These are phyloP conservation scores for Circinella umbellata DNA, from an alignment of 371 early-diverging fungal genomes.

Conservation along the genomic window DNA sequence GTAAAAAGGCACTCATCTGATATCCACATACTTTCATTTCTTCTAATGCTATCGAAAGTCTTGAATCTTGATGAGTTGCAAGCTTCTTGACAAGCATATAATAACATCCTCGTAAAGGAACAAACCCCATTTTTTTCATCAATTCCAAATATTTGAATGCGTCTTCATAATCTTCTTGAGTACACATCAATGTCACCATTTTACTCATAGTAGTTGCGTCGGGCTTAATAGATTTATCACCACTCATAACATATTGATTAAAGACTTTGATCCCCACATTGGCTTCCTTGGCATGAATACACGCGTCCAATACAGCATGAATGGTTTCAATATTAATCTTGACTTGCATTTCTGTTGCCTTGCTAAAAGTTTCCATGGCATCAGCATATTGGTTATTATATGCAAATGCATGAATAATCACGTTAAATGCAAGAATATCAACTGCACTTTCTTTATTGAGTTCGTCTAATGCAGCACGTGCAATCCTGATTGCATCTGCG, in stretches of 20 bases:
- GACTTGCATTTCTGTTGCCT: conserved; percentile 39
- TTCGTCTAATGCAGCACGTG: conserved; percentile 44
- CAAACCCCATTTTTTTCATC: conserved; percentile 65
- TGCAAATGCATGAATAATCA: conserved; percentile 53
- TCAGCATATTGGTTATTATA: conserved; percentile 44
- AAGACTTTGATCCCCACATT: conserved; percentile 53
- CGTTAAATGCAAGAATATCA: conserved; percentile 63
- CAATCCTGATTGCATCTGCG: conserved; percentile 38
- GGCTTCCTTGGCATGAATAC: conserved; percentile 50
- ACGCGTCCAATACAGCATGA: conserved; percentile 63
- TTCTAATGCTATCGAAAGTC: conserved; percentile 64
- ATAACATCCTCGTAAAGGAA: conserved; percentile 65
- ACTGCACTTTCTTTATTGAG: conserved; percentile 28
- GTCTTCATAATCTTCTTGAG: conserved; percentile 72
- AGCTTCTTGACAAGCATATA: conserved; percentile 64
- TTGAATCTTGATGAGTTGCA: conserved; percentile 63
- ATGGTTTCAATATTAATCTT: conserved; percentile 60
- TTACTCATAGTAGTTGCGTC: conserved; percentile 57
- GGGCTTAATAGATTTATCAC: conserved; percentile 20
- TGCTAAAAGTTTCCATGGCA: conserved; percentile 47
- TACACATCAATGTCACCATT: conserved; percentile 60
- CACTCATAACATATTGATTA: conserved; percentile 6
- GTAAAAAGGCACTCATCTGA: conserved; percentile 23
- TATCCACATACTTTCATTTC: conserved; percentile 75
- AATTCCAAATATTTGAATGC: conserved; percentile 78